Conservation (phyloP, 495 filamentous ascomycete genomes). For the Annulohypoxylon stygium region DNA sequence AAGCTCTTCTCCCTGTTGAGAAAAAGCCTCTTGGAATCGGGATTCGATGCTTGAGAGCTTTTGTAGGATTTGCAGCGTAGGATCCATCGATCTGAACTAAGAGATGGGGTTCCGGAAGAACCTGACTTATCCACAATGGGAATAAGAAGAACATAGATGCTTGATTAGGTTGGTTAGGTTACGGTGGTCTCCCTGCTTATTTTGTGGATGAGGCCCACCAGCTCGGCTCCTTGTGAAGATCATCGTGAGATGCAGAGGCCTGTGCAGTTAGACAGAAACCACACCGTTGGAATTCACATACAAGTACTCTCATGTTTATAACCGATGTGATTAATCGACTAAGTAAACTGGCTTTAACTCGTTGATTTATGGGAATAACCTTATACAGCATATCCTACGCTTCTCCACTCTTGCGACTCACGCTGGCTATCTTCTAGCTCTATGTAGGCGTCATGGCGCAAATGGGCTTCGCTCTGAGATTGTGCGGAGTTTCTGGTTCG, state of each 20-base stretch:
- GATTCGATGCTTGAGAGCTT: background rate
- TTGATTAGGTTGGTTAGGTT: background rate
- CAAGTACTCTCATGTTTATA: background rate
- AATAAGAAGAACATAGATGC: background rate
- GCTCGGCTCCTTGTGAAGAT: slow-evolving; percentile 13
- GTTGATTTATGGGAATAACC: background rate
- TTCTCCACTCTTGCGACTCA: background rate
- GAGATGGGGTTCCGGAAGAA: background rate
- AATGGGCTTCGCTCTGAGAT: background rate
- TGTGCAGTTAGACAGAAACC: background rate
- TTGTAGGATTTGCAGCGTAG: background rate
- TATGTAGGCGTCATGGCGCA: slow-evolving; percentile 10
- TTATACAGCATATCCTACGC: slow-evolving; percentile 4
- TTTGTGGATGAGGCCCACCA: slow-evolving; percentile 6
- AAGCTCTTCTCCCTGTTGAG: background rate
- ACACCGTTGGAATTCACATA: background rate
- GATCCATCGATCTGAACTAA: background rate
- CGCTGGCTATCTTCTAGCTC: slow-evolving; percentile 8
- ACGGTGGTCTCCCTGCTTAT: background rate
- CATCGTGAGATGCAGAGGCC: background rate
- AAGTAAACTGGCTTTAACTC: background rate
- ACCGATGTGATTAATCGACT: background rate
- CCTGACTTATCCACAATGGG: background rate
- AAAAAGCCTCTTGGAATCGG: background rate
- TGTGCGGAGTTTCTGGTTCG: slow-evolving; percentile 6